These are phyloP conservation scores for Chamaecrista fasciculata DNA, from an alignment of 306 rosid genomes.

Conservation along the genomic window DNA sequence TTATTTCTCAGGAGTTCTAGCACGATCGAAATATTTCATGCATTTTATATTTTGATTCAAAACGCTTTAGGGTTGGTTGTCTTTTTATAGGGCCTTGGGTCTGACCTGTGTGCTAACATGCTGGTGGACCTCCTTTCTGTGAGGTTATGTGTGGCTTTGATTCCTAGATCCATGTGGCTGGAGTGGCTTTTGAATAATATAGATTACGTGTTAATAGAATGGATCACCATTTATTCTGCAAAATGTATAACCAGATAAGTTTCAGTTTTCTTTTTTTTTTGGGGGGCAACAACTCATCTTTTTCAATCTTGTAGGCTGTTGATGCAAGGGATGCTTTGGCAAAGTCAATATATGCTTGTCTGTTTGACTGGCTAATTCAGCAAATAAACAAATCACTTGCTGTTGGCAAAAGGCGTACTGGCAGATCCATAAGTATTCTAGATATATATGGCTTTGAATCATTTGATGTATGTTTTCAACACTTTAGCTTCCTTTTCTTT, in stretches of 20 bases:
- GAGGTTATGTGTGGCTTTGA: background rate
- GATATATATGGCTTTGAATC: constrained; percentile 99
- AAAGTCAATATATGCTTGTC: constrained; percentile 85
- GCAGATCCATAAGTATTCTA: constrained; percentile 98
- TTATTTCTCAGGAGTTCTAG: constrained; percentile 11
- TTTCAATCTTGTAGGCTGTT: constrained; percentile 56
- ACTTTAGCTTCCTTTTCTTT: background rate
- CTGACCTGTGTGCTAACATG: background rate
- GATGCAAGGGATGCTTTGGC: constrained; percentile 99
- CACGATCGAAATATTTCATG: constrained; percentile 1
- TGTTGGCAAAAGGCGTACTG: constrained; percentile 93
- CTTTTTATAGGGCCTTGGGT: background rate
- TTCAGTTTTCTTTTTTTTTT: background rate
- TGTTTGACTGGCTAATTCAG: constrained; percentile 96
- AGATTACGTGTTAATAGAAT: no score
- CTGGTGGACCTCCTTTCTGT: background rate
- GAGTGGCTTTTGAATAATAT: background rate
- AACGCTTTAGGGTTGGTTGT: background rate
- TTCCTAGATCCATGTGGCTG: background rate
- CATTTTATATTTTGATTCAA: background rate
- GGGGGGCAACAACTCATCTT: background rate
- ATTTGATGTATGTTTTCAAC: constrained; percentile 69
- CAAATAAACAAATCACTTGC: constrained; percentile 98
- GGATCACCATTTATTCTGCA: background rate
- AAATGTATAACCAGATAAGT: background rate